Evolutionary conservation across 345 rosid species (phyloP), one percentile per base, ranked within the genome.

Genomic region (Kernera saxatilis): DNA sequence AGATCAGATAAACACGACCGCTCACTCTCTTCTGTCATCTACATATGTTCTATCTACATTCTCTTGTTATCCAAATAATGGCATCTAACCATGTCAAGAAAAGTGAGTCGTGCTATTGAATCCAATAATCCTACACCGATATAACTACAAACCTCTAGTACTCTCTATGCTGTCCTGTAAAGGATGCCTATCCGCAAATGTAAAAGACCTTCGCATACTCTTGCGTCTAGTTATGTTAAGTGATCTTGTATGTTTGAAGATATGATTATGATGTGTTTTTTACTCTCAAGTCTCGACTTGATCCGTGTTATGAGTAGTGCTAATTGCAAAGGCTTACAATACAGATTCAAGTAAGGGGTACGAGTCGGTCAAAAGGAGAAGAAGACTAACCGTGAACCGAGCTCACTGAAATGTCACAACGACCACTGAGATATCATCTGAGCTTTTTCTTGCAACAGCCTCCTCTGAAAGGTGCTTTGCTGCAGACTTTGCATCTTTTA

Each of bases 21-120:
- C 90, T 89, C 88, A 66, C 96, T 89, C 93, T 92, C 96, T 87
- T 89, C 96, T 89, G 93, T 92, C 93, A 82, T 35, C 79, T 68
- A 45, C 39, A 27, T 75, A n/a, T 60, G 70, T 49, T 45, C 49
- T 54, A 21, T 61, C 65, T 62, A 60, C 40, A 35, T 22, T 57
- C 46, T 51, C 73, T 52, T 10, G 25, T 22, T 46, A 37, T 69
- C 53, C 22, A 54, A 63, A 54, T 61, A 69, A 69, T 69, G 64
- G 44, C 53, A 75, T 62, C 60, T 27, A 44, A 69, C 17, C 27
- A 54, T 61, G 66, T 37, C 50, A 60, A 33, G n/a, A 75, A 11
- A 33, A 45, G 46, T 43, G 43, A n/a, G 50, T 21, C 39, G 52
- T 59, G 52, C 12, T 61, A 37, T 36, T 19, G 52, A 32, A 29